These are phyloP conservation scores for Isoetes taiwanensis DNA, from an alignment of 75 land plant genomes.

Conservation along the genomic window DNA sequence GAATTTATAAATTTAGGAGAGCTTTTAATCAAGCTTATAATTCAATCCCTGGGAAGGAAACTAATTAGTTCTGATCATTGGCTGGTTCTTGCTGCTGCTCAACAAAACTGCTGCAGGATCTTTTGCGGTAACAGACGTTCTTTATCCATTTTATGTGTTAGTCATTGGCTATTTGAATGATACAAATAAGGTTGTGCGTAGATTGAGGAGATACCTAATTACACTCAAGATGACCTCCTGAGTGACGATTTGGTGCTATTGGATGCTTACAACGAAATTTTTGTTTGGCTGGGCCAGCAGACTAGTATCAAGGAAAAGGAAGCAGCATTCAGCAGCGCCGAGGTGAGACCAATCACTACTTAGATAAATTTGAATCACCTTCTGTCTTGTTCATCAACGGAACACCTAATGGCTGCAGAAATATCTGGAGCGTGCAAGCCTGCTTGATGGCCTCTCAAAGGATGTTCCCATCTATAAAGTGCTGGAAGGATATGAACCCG, in stretches of 20 bases:
- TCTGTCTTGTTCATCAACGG: no score
- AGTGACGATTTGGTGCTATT: conserved; percentile 65
- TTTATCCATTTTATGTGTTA: no score
- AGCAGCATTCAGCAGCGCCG: conserved; percentile 36
- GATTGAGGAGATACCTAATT: conserved; percentile 58
- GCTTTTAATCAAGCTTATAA: background rate
- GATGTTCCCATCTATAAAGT: conserved; percentile 56
- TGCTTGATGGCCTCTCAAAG: conserved; percentile 33
- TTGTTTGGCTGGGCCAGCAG: conserved; percentile 64
- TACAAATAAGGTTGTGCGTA: conserved; percentile 8
- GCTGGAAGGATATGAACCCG: conserved; percentile 57
- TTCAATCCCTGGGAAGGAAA: background rate
- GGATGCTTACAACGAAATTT: conserved; percentile 37
- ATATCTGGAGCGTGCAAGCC: conserved; percentile 37
- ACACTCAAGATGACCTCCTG: conserved; percentile 66
- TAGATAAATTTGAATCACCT: background rate
- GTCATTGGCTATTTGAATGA: background rate
- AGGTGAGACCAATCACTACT: conserved; percentile 20
- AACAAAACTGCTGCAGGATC: background rate
- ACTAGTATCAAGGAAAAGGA: conserved; percentile 22
- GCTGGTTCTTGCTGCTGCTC: background rate
- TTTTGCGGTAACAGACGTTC: no score
- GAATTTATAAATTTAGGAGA: background rate
- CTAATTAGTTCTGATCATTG: background rate
- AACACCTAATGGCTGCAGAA: conserved; percentile 23